A percentile compares a stretch with the other conserved stretches of the same genome.
These are phyloP conservation scores for Lenzites betulinus DNA, from an alignment of 768 basidiomycete genomes.

Conservation along the genomic window DNA sequence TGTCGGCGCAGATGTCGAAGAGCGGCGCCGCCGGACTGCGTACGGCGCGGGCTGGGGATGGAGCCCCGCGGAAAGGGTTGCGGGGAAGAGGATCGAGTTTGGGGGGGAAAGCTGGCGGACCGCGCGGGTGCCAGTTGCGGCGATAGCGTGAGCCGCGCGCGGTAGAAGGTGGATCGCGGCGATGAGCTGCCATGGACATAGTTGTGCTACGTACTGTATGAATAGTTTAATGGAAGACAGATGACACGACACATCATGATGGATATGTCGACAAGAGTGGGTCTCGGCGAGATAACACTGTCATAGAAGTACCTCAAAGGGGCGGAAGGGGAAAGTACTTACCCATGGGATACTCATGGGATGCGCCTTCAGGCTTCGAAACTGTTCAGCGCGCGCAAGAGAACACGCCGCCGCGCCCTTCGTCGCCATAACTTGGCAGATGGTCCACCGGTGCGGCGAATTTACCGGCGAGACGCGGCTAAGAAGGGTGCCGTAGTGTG, in stretches of 20 bases:
- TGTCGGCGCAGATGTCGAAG: constrained; percentile 20
- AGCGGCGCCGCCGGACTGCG: constrained; percentile 15
- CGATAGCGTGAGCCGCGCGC: neutral
- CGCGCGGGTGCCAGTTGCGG: neutral
- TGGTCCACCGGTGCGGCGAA: neutral
- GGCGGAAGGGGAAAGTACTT: no score
- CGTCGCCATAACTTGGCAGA: neutral
- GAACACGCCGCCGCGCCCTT: no score
- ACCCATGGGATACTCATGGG: no score
- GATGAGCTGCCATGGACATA: neutral
- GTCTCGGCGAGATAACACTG: no score
- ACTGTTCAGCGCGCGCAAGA: no score
- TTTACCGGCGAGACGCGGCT: no score
- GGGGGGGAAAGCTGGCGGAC: constrained; percentile 1
- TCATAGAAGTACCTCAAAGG: no score
- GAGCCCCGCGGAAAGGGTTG: constrained; percentile 6
- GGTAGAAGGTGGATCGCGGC: neutral
- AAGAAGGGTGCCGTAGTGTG: no score
- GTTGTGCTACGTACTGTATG: neutral
- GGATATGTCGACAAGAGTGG: no score
- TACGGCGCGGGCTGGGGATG: constrained; percentile 23
- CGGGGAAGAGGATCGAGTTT: constrained; percentile 3
- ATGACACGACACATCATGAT: no score
- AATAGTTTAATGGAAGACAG: neutral
- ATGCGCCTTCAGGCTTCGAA: no score